These are phyloP conservation scores for Blastobotrys mokoenaii DNA, from an alignment of 805 yeast species.

Conservation along the genomic window DNA sequence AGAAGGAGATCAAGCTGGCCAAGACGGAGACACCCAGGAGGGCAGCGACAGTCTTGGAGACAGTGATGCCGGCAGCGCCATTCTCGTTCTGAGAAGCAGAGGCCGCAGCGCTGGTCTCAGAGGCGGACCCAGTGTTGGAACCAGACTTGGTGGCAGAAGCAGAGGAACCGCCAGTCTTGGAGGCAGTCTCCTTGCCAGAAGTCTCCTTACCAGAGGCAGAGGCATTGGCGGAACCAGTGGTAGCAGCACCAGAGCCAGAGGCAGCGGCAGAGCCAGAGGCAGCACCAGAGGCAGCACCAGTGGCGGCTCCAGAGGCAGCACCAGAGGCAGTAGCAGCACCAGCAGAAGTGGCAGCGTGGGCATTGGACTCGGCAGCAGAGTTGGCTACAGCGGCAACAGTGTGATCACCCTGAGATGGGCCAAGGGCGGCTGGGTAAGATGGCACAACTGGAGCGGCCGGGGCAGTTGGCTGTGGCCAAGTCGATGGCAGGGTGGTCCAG, in stretches of 20 bases:
- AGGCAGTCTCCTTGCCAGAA: neutral
- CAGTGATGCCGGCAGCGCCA: slow-evolving; percentile 1
- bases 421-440: neutral
- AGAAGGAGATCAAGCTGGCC: neutral
- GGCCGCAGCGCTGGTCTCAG: neutral
- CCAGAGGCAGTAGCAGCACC: too few species aligned
- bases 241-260: neutral
- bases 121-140: neutral
- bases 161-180: neutral
- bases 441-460: slow-evolving; percentile 2
- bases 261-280: too few species aligned
- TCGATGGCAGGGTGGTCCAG: slow-evolving; percentile 3
- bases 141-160: slow-evolving; percentile 1
- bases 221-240: neutral
- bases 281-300: too few species aligned
- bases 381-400: neutral
- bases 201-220: slow-evolving; percentile 1
- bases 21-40: slow-evolving; percentile 1
- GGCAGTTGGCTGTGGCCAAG: neutral
- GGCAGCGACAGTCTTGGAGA: neutral
- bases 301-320: too few species aligned
- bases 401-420: too few species aligned
- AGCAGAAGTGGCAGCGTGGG: neutral
- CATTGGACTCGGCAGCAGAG: slow-evolving; percentile 2
- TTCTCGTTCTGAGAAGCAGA: too few species aligned